phyloP scores from a whole-genome alignment of 2,329 filamentous ascomycete genomes.

The Arthroderma sp. region DNA sequence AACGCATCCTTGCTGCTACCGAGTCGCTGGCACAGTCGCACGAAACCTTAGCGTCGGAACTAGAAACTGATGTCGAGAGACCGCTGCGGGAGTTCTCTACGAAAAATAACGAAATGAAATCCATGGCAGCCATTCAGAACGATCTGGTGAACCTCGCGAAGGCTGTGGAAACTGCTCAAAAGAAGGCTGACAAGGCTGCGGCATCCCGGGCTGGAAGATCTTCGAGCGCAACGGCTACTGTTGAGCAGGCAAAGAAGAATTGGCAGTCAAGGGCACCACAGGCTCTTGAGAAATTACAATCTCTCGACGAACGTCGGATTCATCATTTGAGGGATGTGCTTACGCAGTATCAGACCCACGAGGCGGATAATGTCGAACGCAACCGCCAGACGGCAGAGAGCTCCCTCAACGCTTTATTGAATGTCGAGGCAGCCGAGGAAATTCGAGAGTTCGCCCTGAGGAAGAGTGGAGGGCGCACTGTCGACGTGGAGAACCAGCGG shows the following conservation, averaged over 20 bases:
- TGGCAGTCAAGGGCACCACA: constrained; percentile 94
- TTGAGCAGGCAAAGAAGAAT: constrained; percentile 66
- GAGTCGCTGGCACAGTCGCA: constrained; percentile 75
- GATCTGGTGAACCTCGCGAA: constrained; percentile 72
- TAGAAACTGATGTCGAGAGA: constrained; percentile 78
- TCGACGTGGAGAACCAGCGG: constrained; percentile 15
- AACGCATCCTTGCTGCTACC: constrained; percentile 66
- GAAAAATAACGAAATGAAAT: constrained; percentile 61
- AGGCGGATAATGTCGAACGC: constrained; percentile 73
- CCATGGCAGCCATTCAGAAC: constrained; percentile 65
- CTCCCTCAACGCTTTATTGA: constrained; percentile 68
- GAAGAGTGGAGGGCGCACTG: constrained; percentile 24
- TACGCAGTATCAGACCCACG: constrained; percentile 86
- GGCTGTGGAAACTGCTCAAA: constrained; percentile 71
- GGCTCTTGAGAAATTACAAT: constrained; percentile 85
- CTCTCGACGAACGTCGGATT: constrained; percentile 73
- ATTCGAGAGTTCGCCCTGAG: constrained; percentile 44
- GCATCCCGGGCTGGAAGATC: constrained; percentile 61
- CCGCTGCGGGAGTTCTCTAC: constrained; percentile 64
- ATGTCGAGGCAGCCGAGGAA: constrained; percentile 75
- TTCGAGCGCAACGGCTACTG: constrained; percentile 55
- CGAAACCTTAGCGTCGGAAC: constrained; percentile 61
- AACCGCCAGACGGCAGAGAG: constrained; percentile 61
- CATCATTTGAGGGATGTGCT: constrained; percentile 84
- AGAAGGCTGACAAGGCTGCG: constrained; percentile 79